Evolutionary conservation across 1,284 basidiomycete genomes (phyloP), one percentile per base, ranked within the genome.

Genomic region (Irpex sp.): DNA sequence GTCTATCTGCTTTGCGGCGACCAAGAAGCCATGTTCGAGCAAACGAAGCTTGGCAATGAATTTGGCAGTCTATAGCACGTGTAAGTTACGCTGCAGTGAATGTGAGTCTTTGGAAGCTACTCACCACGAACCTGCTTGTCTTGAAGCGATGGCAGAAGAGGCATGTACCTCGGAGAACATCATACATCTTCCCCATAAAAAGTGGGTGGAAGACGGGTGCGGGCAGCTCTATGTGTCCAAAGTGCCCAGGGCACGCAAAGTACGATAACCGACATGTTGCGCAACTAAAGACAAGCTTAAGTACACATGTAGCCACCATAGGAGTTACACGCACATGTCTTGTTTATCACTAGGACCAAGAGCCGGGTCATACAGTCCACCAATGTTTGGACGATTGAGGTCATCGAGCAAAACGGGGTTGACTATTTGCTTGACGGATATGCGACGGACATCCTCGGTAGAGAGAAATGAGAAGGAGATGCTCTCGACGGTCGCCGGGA

Each of bases 201-300:
- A 99, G 80, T 0, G 97, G 97, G 72, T 99, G 96, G 73, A 93
- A 99, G 12, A 99, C 93, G 28, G 97, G 95, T 19, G 91, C 84
- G 9, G 97, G 94, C 5, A 99, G 86, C 68, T 98, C 95, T 67
- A 99, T 96, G 76, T 99, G 97, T n/a, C 97, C 97, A 79, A 93
- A 99, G 76, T 99, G 97, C 6, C 97, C 97, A 0, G 97, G 96
- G 74, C 97, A 99, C 64, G 90, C 89, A 76, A 90, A 98, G 70
- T 93, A 95, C 56, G 87, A 92, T 67, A 96, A 84, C 61, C 85
- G 88, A 74, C 97, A 99, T 75, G 97, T 98, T 67, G 91, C 80
- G 75, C 97, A 99, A 65, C 96, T 98, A 45, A 62, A n/a, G 23
- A 21, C 49, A 39, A 53, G 55, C 48, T 47, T 64, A 35, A 59